Evolutionary conservation across 2,329 filamentous ascomycete genomes (phyloP).

Genomic region (Cladosporium sp.): DNA sequence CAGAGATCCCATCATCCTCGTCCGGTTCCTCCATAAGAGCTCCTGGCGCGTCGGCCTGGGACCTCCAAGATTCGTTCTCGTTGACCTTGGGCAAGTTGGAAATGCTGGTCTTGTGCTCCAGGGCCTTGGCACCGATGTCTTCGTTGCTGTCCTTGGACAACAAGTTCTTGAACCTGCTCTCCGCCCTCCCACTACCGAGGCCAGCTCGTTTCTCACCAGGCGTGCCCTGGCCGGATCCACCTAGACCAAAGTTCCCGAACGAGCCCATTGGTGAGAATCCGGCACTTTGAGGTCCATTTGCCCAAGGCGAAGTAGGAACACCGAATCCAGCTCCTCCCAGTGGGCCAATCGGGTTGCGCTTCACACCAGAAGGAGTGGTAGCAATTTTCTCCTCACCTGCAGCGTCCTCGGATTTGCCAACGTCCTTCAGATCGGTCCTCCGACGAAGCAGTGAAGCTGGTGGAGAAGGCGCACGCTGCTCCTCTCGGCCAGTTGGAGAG

Average conservation of each 20-base stretch:
- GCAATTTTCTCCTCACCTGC: slow-evolving; percentile 38
- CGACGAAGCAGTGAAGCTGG: slow-evolving; percentile 61
- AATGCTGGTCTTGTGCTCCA: slow-evolving; percentile 58
- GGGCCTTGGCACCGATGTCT: slow-evolving; percentile 45
- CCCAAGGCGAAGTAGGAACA: slow-evolving; percentile 58
- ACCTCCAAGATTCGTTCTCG: slow-evolving; percentile 55
- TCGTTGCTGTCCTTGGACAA: slow-evolving; percentile 77
- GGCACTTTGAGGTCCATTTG: slow-evolving; percentile 59
- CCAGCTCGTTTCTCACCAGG: slow-evolving; percentile 69
- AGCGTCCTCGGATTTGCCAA: slow-evolving; percentile 33
- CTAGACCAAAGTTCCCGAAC: slow-evolving; percentile 86
- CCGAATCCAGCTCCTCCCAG: slow-evolving; percentile 50
- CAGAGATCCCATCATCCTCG: slow-evolving; percentile 54
- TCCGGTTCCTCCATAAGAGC: slow-evolving; percentile 73
- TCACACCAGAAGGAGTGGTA: slow-evolving; percentile 54
- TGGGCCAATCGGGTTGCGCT: slow-evolving; percentile 57
- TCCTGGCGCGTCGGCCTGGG: slow-evolving; percentile 27
- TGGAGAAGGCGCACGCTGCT: slow-evolving; percentile 60
- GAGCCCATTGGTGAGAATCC: slow-evolving; percentile 74
- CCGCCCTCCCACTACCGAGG: slow-evolving; percentile 67
- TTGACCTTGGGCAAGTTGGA: slow-evolving; percentile 55
- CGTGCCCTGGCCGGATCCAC: slow-evolving; percentile 45
- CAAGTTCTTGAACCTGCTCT: slow-evolving; percentile 82
- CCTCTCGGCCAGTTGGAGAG: slow-evolving; percentile 66
- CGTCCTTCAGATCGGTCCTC: slow-evolving; percentile 62